phyloP scores from a whole-genome alignment of 2,329 filamentous ascomycete species.

The Aspergillus eucalypticola region DNA sequence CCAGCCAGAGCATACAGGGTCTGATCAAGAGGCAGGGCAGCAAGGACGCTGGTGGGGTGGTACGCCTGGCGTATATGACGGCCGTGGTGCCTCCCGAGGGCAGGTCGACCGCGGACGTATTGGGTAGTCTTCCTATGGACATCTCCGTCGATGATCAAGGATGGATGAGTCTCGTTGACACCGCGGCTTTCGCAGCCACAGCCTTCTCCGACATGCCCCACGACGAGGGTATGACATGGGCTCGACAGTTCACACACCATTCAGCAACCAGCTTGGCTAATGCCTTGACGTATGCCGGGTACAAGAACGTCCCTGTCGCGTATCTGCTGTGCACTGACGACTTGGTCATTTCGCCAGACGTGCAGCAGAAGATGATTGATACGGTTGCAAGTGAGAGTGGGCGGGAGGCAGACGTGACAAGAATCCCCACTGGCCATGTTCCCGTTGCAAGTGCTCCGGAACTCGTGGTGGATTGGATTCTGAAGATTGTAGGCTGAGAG shows the following conservation, averaged over 20 bases:
- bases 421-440: not conserved
- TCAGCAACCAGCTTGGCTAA: not conserved
- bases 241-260: not conserved
- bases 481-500: not conserved
- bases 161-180: not conserved
- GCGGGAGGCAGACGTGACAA: slow-evolving; percentile 2
- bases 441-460: not conserved
- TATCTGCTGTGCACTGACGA: slow-evolving; percentile 1
- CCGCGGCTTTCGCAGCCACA: not conserved
- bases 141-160: not conserved
- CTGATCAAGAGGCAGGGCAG: not conserved
- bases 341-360: not conserved
- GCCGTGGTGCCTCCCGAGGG: not conserved
- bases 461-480: not conserved
- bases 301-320: not conserved
- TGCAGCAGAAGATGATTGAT: not conserved
- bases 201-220: not conserved
- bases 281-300: slow-evolving; percentile 1
- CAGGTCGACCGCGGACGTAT: not conserved
- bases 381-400: not conserved
- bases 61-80: not conserved
- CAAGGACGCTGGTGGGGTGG: not conserved
- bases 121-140: not conserved
- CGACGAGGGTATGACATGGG: not conserved
- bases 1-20: not conserved